phyloP scores from a whole-genome alignment of 208 protist genomes.

The Kentomonas sorsogonicus region DNA sequence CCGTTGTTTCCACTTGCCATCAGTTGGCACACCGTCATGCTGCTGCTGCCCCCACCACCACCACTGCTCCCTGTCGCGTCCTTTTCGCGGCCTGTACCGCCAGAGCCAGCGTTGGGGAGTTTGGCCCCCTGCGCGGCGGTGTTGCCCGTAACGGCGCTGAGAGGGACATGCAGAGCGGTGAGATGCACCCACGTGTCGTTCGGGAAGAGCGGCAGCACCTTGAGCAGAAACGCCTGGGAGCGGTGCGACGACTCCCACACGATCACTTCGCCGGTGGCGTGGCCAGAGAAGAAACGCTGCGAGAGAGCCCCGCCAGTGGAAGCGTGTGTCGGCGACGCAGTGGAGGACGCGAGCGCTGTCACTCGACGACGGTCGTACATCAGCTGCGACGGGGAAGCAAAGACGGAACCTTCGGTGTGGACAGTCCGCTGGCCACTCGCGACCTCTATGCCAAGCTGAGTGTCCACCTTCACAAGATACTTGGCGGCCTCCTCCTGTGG shows the following conservation, averaged over 20 bases:
- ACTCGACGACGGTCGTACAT: constrained; percentile 46
- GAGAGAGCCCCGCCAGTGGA: neutral
- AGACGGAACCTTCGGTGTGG: too few relatives aligned
- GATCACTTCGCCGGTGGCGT: constrained; percentile 43
- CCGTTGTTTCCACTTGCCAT: constrained; percentile 31
- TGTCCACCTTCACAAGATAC: too few relatives aligned
- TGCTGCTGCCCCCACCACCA: too few relatives aligned
- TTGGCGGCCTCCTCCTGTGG: too few relatives aligned
- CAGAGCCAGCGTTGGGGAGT: too few relatives aligned
- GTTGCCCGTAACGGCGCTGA: neutral
- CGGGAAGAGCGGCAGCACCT: constrained; percentile 33
- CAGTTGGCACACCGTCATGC: constrained; percentile 9
- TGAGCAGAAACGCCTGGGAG: constrained; percentile 26
- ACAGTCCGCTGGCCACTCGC: too few relatives aligned
- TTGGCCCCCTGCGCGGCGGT: neutral
- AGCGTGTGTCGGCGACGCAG: too few relatives aligned
- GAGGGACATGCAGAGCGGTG: constrained; percentile 9
- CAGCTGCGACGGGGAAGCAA: too few relatives aligned
- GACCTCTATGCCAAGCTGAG: too few relatives aligned
- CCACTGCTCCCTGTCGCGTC: too few relatives aligned
- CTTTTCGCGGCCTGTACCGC: too few relatives aligned
- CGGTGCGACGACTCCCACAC: constrained; percentile 22
- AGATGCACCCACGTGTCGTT: constrained; percentile 22
- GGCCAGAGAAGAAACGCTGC: constrained; percentile 37
- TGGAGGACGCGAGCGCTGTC: too few relatives aligned